Evolutionary conservation across 2,329 filamentous ascomycete species (phyloP), one percentile per base, ranked within the genome.

Genomic region (Phaeosphaeria sp.): DNA sequence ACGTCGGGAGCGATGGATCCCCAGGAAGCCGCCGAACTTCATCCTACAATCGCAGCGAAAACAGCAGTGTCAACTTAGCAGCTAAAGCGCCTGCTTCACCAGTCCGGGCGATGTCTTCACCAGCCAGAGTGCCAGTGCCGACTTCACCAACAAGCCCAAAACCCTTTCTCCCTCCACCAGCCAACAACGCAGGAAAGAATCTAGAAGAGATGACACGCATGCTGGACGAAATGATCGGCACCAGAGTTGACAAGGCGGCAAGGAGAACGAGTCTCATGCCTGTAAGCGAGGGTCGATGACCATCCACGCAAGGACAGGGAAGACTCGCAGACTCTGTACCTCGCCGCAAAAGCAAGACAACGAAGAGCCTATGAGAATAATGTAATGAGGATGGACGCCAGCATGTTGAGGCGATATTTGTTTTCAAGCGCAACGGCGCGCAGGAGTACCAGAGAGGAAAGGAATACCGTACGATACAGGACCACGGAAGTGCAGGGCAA

Each of bases 191-290:
- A 48, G 84, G 84, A 52, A 85, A 83, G 80, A 92, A 90, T 65
- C 90, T 95, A 33, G 93, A 97, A 67, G 93, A 97, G 77, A 93
- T 97, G 88, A 96, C 91, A 65, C 87, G 89, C 69, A 93, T 97
- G 81, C 85, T 97, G 23, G 94, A 98, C 70, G 92, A 97, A 78
- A 97, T 98, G 94, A 95, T 97, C 58, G 90, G 88, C 90, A 56
- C 90, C 72, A 88, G 92, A 55, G 90, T 96, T 52, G 90, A 68
- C 84, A 66, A 66, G 56, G 64, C 90, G 89, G 50, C 85, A 87
- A 49, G 73, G 52, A 69, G 70, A 13, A 64, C 59, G 58, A 76
- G 72, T 56, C 59, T 72, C n/a, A 65, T 64, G 61, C 59, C 68
- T 6, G 62, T 63, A 23, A 62, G 52, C 20, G 65, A 70, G 56